Conservation (phyloP, 202 grass and related monocot species). For the Cymbopogon flexuosus region DNA sequence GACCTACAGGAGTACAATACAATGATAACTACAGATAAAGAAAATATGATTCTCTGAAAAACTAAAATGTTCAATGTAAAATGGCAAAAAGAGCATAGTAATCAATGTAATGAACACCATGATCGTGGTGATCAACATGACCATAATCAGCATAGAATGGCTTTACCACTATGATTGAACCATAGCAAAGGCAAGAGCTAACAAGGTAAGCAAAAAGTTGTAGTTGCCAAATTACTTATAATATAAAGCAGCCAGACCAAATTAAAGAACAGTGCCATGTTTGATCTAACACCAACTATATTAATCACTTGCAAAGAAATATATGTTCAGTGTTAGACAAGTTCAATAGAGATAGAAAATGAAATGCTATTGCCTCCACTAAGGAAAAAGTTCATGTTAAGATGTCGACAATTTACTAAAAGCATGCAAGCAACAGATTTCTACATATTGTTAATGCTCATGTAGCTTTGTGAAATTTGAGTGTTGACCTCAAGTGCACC, state of each 20-base stretch:
- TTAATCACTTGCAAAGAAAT: not conserved
- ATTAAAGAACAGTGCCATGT: not conserved
- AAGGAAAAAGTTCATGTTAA: conserved; percentile 16
- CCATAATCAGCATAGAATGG: conserved; percentile 7
- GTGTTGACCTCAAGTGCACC: not conserved
- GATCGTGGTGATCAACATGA: not conserved
- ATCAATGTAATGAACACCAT: conserved; percentile 8
- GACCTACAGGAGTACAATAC: not conserved
- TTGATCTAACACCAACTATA: conserved; percentile 17
- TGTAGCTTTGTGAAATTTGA: conserved; percentile 4
- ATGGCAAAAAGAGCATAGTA: not conserved
- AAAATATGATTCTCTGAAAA: conserved; percentile 6
- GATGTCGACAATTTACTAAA: not conserved
- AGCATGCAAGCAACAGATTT: not conserved
- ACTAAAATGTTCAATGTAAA: not conserved
- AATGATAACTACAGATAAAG: not conserved
- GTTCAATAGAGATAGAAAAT: not conserved
- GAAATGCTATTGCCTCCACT: not conserved
- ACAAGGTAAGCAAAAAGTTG: not conserved
- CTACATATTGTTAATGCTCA: not conserved
- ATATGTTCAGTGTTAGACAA: not conserved
- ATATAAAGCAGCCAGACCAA: not conserved
- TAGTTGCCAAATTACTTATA: not conserved
- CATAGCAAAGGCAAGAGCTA: conserved; percentile 3
- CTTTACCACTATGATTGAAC: not conserved